Evolutionary conservation across 2,329 filamentous ascomycete genomes (phyloP).

Genomic region (Beauveria varroae): DNA sequence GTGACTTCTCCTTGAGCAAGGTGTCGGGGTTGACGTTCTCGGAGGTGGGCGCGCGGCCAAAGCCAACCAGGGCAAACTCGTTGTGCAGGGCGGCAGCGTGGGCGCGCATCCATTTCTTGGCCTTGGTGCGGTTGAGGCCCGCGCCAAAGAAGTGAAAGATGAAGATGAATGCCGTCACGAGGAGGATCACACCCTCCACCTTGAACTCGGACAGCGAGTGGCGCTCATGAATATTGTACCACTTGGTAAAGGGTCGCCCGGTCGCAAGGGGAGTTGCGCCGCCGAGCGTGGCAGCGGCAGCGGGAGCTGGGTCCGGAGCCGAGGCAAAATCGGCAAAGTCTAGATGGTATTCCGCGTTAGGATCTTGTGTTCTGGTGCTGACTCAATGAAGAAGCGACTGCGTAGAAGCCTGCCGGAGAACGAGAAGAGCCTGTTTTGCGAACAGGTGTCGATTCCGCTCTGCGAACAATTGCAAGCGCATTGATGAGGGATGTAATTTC

Average conservation of each 20-base stretch:
- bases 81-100: constrained; percentile 63
- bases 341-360: constrained; percentile 31
- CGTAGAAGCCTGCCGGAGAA: background rate
- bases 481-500: constrained; percentile 16
- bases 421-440: background rate
- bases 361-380: background rate
- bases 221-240: constrained; percentile 96
- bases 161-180: constrained; percentile 66
- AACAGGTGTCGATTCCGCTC: background rate
- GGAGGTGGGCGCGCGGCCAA: constrained; percentile 49
- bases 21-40: constrained; percentile 32
- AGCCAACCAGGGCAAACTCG: constrained; percentile 87
- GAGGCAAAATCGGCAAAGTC: constrained; percentile 93
- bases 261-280: constrained; percentile 38
- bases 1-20: constrained; percentile 75
- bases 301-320: constrained; percentile 58
- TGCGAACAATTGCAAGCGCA: background rate
- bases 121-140: constrained; percentile 70
- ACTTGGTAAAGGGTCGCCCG: constrained; percentile 71
- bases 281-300: constrained; percentile 38
- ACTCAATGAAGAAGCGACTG: background rate
- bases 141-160: constrained; percentile 76
- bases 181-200: constrained; percentile 75
- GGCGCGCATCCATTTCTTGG: constrained; percentile 70
- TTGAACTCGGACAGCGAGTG: constrained; percentile 77